These are phyloP conservation scores for Epichloe typhina DNA, from an alignment of 2,329 filamentous ascomycete species.

Conservation along the genomic window DNA sequence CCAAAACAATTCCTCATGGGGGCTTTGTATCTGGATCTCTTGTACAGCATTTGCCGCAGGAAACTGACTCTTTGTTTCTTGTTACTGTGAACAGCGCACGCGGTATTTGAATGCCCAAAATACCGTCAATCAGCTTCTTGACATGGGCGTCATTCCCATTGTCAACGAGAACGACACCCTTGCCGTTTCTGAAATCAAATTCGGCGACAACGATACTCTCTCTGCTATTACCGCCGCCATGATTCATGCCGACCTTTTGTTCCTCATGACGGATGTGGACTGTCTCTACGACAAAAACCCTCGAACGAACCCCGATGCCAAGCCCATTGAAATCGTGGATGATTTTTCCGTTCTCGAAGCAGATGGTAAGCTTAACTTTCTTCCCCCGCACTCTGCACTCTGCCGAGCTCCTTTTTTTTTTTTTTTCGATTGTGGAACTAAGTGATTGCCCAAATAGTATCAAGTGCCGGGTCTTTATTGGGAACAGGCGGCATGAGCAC, in stretches of 20 bases:
- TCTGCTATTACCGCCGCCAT: conserved; percentile 94
- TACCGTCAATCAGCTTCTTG: conserved; percentile 76
- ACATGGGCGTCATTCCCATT: conserved; percentile 94
- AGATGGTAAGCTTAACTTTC: conserved; percentile 43
- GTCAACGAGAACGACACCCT: conserved; percentile 98
- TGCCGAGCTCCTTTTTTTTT: neutral
- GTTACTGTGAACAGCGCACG: conserved; percentile 44
- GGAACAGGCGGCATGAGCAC: conserved; percentile 97
- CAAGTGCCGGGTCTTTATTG: conserved; percentile 72
- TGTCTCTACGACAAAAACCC: conserved; percentile 96
- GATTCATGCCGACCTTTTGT: conserved; percentile 92
- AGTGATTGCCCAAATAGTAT: conserved; percentile 40
- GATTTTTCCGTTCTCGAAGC: conserved; percentile 74
- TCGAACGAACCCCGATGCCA: conserved; percentile 68
- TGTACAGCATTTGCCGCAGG: neutral
- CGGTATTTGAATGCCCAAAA: conserved; percentile 96
- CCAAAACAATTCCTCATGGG: neutral
- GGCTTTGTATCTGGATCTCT: neutral
- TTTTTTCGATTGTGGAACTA: conserved; percentile 6
- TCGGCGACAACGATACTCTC: conserved; percentile 95
- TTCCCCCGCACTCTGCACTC: neutral
- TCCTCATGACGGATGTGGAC: conserved; percentile 98
- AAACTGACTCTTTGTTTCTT: neutral
- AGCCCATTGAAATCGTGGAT: conserved; percentile 82
- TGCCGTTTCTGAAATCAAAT: conserved; percentile 96